A percentile compares a stretch with the other conserved stretches of the same genome.
These are phyloP conservation scores for Albophoma yamanashiensis DNA, from an alignment of 2,329 filamentous ascomycete genomes.

Conservation along the genomic window DNA sequence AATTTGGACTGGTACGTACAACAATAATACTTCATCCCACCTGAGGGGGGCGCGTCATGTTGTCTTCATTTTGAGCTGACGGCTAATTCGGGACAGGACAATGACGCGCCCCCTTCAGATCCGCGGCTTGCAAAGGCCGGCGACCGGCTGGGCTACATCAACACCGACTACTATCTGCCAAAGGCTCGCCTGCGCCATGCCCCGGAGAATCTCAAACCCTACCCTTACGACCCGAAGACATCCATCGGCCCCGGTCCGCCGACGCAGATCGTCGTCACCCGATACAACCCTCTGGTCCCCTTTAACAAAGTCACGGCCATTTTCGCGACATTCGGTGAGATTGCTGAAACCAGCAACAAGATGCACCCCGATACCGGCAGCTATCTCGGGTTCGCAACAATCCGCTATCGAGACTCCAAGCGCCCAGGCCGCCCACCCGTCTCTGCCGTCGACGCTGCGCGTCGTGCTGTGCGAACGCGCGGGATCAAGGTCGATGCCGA, in stretches of 20 bases:
- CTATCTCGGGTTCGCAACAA: conserved; percentile 85
- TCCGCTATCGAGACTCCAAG: conserved; percentile 73
- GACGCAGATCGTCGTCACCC: conserved; percentile 83
- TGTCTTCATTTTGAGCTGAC: conserved; percentile 29
- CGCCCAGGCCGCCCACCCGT: conserved; percentile 30
- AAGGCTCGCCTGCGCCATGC: conserved; percentile 62
- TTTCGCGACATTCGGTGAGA: conserved; percentile 75
- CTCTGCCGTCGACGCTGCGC: conserved; percentile 70
- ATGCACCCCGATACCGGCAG: conserved; percentile 91
- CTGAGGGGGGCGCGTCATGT: conserved; percentile 50
- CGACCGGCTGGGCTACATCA: conserved; percentile 56
- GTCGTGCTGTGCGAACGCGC: conserved; percentile 64
- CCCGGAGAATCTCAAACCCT: conserved; percentile 73
- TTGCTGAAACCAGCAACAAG: conserved; percentile 84
- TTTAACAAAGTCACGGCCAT: conserved; percentile 67
- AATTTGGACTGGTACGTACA: conserved; percentile 58
- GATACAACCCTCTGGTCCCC: conserved; percentile 84
- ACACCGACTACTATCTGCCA: conserved; percentile 56
- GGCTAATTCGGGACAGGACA: conserved; percentile 62
- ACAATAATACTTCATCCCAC: conserved; percentile 28
- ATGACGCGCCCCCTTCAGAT: conserved; percentile 70
- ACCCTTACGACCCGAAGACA: conserved; percentile 69
- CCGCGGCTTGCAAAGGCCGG: conserved; percentile 62
- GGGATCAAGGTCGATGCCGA: conserved; percentile 71
- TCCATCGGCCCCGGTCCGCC: conserved; percentile 85